phyloP scores from a whole-genome alignment of 2,329 filamentous ascomycete species.

The Fusarium palustre region DNA sequence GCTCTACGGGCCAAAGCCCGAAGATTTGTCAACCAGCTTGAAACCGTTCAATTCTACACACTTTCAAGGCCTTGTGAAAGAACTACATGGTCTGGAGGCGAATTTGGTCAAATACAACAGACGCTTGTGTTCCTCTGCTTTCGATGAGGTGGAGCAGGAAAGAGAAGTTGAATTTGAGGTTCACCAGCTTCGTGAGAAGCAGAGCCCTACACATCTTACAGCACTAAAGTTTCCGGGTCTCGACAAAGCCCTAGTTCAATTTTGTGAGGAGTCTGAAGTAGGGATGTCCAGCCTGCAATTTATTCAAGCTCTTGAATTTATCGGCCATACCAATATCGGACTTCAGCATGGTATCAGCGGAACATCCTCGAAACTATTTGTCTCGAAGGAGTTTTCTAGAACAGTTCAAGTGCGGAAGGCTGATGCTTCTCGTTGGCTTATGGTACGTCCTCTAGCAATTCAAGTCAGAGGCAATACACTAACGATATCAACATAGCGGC shows the following conservation, averaged over 20 bases:
- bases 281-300: not conserved
- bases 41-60: not conserved
- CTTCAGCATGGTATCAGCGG: not conserved
- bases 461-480: not conserved
- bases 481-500: not conserved
- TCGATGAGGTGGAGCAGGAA: conserved; percentile 71
- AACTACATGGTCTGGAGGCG: no score
- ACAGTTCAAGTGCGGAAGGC: not conserved
- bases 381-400: not conserved
- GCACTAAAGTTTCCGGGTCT: not conserved
- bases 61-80: no score
- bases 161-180: conserved; percentile 71
- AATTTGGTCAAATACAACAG: conserved; percentile 37
- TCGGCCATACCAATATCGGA: not conserved
- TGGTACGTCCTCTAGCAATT: not conserved
- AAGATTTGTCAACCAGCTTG: not conserved
- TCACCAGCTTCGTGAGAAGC: conserved; percentile 66
- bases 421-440: not conserved
- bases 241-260: not conserved
- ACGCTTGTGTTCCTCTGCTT: conserved; percentile 54
- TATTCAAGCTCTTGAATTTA: not conserved
- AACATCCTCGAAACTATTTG: not conserved
- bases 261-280: not conserved
- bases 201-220: conserved; percentile 53
- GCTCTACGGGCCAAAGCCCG: conserved; percentile 60